Conservation (phyloP, 257 asterid genomes). For the Ajuga chamaepitys region DNA sequence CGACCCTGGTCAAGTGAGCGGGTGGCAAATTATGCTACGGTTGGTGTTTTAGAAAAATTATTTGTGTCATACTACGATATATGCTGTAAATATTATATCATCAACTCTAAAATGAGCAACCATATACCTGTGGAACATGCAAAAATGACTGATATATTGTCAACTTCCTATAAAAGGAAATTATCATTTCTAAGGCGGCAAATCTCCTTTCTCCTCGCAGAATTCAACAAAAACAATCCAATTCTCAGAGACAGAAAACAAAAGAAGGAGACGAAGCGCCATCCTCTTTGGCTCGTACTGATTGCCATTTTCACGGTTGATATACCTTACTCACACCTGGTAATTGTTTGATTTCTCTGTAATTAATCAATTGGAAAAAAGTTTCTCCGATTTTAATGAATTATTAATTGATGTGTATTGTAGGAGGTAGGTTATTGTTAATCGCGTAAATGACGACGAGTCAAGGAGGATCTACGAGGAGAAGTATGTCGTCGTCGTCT, state of each 20-base stretch:
- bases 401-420: too few species aligned
- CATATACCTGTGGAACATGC: not conserved
- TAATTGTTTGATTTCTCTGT: not conserved
- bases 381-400: too few species aligned
- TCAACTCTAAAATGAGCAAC: too few species aligned
- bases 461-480: constrained; percentile 67
- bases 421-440: constrained; percentile 32
- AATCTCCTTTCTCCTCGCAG: constrained; percentile 7
- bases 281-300: constrained; percentile 23
- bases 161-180: constrained; percentile 6
- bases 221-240: constrained; percentile 12
- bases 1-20: too few species aligned
- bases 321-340: constrained; percentile 27
- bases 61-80: too few species aligned
- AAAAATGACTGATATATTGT: not conserved
- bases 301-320: constrained; percentile 31
- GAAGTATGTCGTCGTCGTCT: constrained; percentile 50
- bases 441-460: constrained; percentile 53
- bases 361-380: not conserved
- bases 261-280: not conserved
- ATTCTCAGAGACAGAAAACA: not conserved
- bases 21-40: too few species aligned
- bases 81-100: too few species aligned
- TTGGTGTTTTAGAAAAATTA: too few species aligned
- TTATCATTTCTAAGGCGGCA: constrained; percentile 13